Conservation (phyloP, 768 basidiomycete species). For the Austroboletus eburneus region DNA sequence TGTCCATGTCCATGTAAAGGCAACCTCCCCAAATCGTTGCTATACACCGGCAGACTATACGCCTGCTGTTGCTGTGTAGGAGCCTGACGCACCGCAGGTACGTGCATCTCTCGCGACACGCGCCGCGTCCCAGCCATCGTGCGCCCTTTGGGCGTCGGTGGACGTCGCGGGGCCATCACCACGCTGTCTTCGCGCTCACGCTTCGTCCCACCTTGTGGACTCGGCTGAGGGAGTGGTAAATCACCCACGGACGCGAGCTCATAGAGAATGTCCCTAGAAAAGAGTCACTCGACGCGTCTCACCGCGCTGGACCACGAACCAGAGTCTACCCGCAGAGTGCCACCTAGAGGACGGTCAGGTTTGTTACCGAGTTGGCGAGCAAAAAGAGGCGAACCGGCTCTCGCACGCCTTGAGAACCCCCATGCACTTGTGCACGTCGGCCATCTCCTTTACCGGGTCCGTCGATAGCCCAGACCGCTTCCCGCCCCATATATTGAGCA, state of each 20-base stretch:
- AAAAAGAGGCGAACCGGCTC: conserved; percentile 26
- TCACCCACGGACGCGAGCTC: conserved; percentile 71
- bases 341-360: conserved; percentile 33
- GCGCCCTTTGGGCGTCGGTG: conserved; percentile 16
- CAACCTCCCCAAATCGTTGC: conserved; percentile 52
- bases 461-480: conserved; percentile 38
- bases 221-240: conserved; percentile 57
- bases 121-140: conserved; percentile 35
- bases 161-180: conserved; percentile 2
- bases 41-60: conserved; percentile 49
- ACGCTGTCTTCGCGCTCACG: conserved; percentile 62
- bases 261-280: conserved; percentile 62
- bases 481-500: conserved; percentile 55
- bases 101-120: conserved; percentile 24
- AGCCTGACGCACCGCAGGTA: no score
- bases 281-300: no score
- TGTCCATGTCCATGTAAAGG: conserved; percentile 40
- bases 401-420: conserved; percentile 36
- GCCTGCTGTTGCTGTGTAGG: no score
- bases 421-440: conserved; percentile 51
- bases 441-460: conserved; percentile 43
- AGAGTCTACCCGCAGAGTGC: conserved; percentile 46
- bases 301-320: conserved; percentile 40
- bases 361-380: background rate
- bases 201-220: conserved; percentile 50